Conservation (phyloP, 2,329 filamentous ascomycete species). For the Colletotrichum sp. region DNA sequence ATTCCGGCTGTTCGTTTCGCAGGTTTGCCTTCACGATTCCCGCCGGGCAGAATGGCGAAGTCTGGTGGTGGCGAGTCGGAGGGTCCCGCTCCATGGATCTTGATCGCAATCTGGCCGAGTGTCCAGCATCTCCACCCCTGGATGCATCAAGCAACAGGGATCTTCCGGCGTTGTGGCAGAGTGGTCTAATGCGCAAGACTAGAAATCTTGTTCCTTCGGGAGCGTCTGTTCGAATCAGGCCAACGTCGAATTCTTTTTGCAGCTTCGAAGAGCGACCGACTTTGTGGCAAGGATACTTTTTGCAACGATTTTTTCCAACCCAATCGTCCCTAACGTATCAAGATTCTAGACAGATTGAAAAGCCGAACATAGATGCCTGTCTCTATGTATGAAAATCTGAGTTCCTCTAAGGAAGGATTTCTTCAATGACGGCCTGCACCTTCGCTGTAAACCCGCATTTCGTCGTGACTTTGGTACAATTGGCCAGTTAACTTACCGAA, state of each 20-base stretch:
- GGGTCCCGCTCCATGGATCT: background rate
- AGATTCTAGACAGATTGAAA: background rate
- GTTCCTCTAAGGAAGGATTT: no score
- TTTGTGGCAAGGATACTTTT: background rate
- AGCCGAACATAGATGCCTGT: background rate
- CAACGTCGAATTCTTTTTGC: background rate
- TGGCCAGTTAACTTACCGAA: background rate
- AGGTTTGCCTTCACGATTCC: background rate
- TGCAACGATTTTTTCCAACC: fast-evolving
- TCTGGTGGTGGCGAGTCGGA: background rate
- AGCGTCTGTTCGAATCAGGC: conserved; percentile 16
- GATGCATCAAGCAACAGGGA: background rate
- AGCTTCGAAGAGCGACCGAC: background rate
- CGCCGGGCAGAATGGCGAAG: background rate
- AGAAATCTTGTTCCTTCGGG: conserved; percentile 18
- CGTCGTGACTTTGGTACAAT: background rate
- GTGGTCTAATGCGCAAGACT: conserved; percentile 18
- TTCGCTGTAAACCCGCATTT: background rate
- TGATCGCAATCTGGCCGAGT: fast-evolving
- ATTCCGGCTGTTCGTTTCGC: fast-evolving
- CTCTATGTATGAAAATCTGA: background rate
- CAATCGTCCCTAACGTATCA: fast-evolving
- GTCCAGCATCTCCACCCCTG: background rate
- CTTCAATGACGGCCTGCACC: background rate
- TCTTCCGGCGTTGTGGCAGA: conserved; percentile 12